Evolutionary conservation across 2,329 filamentous ascomycete genomes (phyloP), one percentile per base, ranked within the genome.

Genomic region (Cytospora piceicola): DNA sequence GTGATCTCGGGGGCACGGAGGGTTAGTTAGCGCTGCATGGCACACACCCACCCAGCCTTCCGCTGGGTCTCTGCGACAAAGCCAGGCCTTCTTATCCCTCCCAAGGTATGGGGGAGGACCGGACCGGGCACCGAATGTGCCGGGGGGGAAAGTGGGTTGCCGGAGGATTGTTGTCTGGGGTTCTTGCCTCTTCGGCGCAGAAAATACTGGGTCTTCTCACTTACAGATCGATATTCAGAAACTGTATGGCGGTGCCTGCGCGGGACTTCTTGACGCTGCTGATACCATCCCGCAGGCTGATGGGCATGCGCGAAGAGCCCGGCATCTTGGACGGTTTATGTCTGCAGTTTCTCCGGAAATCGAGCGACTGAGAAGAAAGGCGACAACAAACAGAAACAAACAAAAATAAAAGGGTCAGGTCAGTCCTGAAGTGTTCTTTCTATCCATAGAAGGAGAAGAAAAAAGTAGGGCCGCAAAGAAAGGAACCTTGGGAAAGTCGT

Each of bases 191-290:
- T 36, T 30, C 17, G 60, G 60, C 27, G 60, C 36, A 17, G 52
- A 52, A 51, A 34, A 15, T 36, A 27, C 15, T 9, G 60, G 32
- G 39, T 30, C 53, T 14, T 9, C 29, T 24, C 24, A 81, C 88
- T 81, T 80, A 91, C 89, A 92, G 74, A 71, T 92, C 88, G 63
- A 92, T 75, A 73, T 90, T 92, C 68, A 91, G 73, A 52, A 89
- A 77, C 67, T 85, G 79, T 72, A 88, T 75, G 72, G 86, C 83
- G 72, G 85, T 83, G 65, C 80, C 81, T 56, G 83, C 83, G 67
- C 83, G 80, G 63, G 82, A 80, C 67, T 82, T 83, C 77, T 87
- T 88, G 73, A 88, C 85, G 69, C 80, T 82, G 70, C 82, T 83
- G 73, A 91, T 83, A 75, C 86, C 84, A 73, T 90, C 89, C 72